Evolutionary conservation across 179 eudicot species (phyloP), one percentile per base, ranked within the genome.

Genomic region (Beta lomatogona): DNA sequence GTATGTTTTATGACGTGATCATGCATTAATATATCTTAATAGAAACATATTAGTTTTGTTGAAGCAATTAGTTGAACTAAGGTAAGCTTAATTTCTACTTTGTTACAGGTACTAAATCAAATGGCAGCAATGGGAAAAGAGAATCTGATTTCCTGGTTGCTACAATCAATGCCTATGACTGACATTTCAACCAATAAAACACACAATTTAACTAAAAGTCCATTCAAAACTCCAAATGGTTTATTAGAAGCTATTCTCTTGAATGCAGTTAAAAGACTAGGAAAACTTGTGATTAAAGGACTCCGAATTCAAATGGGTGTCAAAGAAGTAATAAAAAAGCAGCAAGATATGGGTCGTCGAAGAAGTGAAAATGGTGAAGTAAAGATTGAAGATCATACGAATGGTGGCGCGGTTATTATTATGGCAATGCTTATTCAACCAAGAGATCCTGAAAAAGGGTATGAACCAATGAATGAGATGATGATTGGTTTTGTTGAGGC

Each of bases 61-160:
- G 9, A 22, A 63, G 67, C 36, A 25, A 65, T 28, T 11, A 25
- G 44, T 12, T 65, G 69, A 65, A 13, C 73, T 18, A n/a, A 48
- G 76, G 21, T 28, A 28, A 28, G 31, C 31, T 28, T 28, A 28
- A 28, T 28, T 28, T 28, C 31, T 28, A 28, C 31, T 28, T 45
- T 76, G 9, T 52, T 46, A 61, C 77, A 84, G 86, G 77, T 84
- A 71, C 52, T 84, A 15, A 54, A 64, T 60, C 77, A 63, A 77
- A 84, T 84, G 81, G 86, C 80, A 46, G 79, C 52, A 36, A 76
- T 83, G 83, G 86, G 82, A 64, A 71, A 66, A 61, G 86, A 83
- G 71, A 71, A 71, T 31, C 78, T 84, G 9, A 54, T 80, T 25
- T 18, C 78, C 8, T 84, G 83, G 81, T 44, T 84, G 12, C 28